A percentile compares a stretch with the other conserved stretches of the same genome.
These are phyloP conservation scores for Ustilago nuda DNA, from an alignment of 1,284 basidiomycete genomes.

Conservation along the genomic window DNA sequence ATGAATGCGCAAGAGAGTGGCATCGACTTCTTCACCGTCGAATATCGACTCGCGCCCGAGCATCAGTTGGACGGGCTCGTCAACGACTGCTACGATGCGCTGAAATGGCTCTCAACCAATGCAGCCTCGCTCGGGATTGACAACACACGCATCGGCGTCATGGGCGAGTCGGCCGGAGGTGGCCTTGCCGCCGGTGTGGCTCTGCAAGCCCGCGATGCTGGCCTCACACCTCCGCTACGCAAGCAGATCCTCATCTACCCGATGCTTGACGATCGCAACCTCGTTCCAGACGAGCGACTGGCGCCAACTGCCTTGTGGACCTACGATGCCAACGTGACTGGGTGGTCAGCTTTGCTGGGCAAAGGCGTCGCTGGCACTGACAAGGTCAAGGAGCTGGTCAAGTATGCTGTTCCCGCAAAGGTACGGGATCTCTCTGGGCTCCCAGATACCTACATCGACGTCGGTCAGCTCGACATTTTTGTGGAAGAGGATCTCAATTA, in stretches of 20 bases:
- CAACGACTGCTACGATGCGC: constrained; percentile 37
- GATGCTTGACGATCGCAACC: constrained; percentile 41
- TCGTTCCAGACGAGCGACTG: constrained; percentile 18
- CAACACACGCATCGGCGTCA: constrained; percentile 23
- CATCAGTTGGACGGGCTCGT: constrained; percentile 24
- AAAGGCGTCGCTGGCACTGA: constrained; percentile 20
- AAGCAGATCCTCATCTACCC: constrained; percentile 45
- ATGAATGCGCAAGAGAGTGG: constrained; percentile 3
- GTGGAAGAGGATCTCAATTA: constrained; percentile 26
- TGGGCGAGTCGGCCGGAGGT: constrained; percentile 40
- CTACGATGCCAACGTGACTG: constrained; percentile 27
- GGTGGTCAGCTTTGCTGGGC: constrained; percentile 30
- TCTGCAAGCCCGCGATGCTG: constrained; percentile 29
- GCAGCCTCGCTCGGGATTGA: constrained; percentile 28
- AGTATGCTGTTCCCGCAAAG: constrained; percentile 26
- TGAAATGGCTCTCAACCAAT: constrained; percentile 26
- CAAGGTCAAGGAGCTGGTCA: constrained; percentile 20
- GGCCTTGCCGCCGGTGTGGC: constrained; percentile 39
- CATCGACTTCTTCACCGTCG: constrained; percentile 20
- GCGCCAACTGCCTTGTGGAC: constrained; percentile 18
- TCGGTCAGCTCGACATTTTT: constrained; percentile 42
- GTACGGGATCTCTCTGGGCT: constrained; percentile 23
- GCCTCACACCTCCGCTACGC: constrained; percentile 22
- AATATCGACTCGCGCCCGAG: constrained; percentile 37
- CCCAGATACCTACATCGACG: constrained; percentile 34